A percentile compares a stretch with the other conserved stretches of the same genome.
Evolutionary conservation across 345 rosid species (phyloP).

Genomic region (Arabidopsis suecica): DNA sequence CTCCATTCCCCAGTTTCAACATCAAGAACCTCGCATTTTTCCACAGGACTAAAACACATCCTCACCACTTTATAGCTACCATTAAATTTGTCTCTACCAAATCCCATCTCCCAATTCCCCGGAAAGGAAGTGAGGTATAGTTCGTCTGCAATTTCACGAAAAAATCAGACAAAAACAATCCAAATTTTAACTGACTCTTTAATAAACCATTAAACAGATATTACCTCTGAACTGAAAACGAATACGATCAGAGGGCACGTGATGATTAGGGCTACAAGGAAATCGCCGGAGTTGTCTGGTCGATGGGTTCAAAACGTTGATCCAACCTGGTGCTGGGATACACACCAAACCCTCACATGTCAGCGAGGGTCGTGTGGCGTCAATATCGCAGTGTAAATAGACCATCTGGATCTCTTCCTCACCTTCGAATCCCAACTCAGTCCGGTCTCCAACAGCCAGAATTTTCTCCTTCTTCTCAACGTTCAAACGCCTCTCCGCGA

Average conservation of each 20-base stretch:
- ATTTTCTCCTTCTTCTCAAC: not conserved
- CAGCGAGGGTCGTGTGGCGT: not conserved
- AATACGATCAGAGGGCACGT: no score
- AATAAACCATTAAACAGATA: no score
- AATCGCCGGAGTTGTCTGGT: not conserved
- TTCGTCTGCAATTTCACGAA: no score
- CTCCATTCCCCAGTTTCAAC: slow-evolving; percentile 1
- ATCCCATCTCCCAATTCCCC: slow-evolving; percentile 17
- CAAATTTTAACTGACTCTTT: no score
- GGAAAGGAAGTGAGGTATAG: not conserved
- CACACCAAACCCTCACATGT: not conserved
- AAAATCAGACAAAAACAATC: no score
- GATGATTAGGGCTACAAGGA: not conserved
- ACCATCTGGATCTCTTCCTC: not conserved
- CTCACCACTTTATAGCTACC: slow-evolving; percentile 18
- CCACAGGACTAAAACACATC: slow-evolving; percentile 2
- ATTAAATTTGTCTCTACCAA: slow-evolving; percentile 14
- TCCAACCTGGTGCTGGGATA: not conserved
- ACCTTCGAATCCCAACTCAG: not conserved
- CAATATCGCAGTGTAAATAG: not conserved
- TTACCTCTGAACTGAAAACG: not conserved
- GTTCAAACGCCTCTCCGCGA: not conserved
- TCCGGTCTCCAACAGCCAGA: not conserved
- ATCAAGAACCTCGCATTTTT: not conserved
- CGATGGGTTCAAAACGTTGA: not conserved